Base-by-base conservation (phyloP, 2,329 filamentous ascomycete genomes). In the Cadophora sp. region DNA sequence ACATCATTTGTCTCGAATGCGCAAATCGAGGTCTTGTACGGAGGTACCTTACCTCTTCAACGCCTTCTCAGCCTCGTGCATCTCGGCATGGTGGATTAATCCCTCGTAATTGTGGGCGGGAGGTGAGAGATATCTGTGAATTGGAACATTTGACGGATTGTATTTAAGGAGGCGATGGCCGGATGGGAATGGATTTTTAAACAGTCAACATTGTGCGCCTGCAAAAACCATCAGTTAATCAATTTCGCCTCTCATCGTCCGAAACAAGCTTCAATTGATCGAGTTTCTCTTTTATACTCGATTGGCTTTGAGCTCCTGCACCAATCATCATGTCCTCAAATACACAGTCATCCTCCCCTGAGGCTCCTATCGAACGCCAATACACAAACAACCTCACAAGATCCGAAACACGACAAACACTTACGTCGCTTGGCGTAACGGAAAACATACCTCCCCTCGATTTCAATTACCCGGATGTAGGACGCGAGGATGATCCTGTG, bases 391-490 rank as follows among this genome's bases (percentile, higher is more conserved):
- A 22, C 22, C 48, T 51, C 48, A 53, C 14, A 24, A 50, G 61
- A 22, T 30, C 50, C 16, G 61, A 63, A 56, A 63, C 61, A 13
- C 61, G 50, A 18, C 50, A 47, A 39, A 45, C 61, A 1, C 61
- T 63, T 4, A 41, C 48, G 22, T 27, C 51, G 16, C 27, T 63
- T 13, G 61, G 61, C 2, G 14, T 63, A 14, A 39, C 61, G 8
- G 61, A 63, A 22, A 22, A 24, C 4, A 45, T 55, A 3, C 61
- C 61, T 4, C 61, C 30, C 1, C 18, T 56, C 3, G 61, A 63
- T n/a, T 41, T 43, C 50, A 63, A 63, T 13, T 63, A 55, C n/a
- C 61, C 61, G 6, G 61, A 63, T 11, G 22, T 63, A 14, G 61
- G 61, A 16, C 48, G 33, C 8, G 24, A 27, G 4, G 53, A 50